Evolutionary conservation across 306 rosid species (phyloP), one percentile per base, ranked within the genome.

Genomic region (Aeschynomene evenia): DNA sequence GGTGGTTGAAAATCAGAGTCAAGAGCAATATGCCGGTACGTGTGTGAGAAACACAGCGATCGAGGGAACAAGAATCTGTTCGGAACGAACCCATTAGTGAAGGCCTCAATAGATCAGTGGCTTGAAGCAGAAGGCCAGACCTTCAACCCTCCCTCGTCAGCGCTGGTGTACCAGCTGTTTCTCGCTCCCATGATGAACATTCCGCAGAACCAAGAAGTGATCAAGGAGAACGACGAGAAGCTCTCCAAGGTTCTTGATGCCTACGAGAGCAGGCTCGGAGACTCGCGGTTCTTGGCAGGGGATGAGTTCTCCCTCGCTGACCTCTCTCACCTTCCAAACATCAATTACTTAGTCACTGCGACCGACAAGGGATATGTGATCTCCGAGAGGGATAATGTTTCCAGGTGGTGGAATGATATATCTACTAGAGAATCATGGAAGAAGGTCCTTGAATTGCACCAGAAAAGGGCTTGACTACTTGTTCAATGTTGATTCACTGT

Each of bases 31-130:
- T 87, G 95, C 82, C 88, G 98, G 15, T 92, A 92, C 83, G 16
- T 89, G 20, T 92, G 96, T 68, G 92, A 92, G 62, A 92, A 87
- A 69, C 43, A 81, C 46, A 76, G 52, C 9, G 78, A 78, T 0
- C 84, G 70, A 11, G 96, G 96, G 14, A 92, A 87, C 82, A 81
- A 7, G 72, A 83, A 66, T 13, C 49, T 92, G 73, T 92, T 79
- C 80, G 96, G 96, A 4, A 68, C 66, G 4, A 82, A 92, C 40
- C 90, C 91, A 5, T 61, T 89, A 66, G 84, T 55, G 2, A 92
- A 78, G 74, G 96, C 90, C 0, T 92, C 92, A 0, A 85, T 92
- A 71, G 96, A 92, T 45, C 90, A 89, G 66, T 92, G 98, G 98
- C 6, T 89, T 50, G 96, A 92, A 49, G 96, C 92, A 0, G 98